These are phyloP conservation scores for Pleurotus giganteus DNA, from an alignment of 768 basidiomycete genomes.

Conservation along the genomic window DNA sequence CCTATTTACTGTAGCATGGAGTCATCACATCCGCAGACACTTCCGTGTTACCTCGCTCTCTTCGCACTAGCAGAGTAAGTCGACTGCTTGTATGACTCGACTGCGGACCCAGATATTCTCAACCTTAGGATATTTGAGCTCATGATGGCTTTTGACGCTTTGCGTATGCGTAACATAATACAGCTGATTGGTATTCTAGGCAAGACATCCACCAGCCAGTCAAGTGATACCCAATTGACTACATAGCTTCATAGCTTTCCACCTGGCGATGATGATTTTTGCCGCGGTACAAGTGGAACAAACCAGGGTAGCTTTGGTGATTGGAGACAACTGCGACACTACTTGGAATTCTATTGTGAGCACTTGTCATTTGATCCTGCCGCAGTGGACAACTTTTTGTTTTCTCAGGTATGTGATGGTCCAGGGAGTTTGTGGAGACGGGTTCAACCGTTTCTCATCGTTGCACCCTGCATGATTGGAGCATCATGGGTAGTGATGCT, in stretches of 20 bases:
- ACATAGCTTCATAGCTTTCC: constrained; percentile 63
- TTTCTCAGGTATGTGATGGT: constrained; percentile 45
- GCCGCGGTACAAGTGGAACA: constrained; percentile 77
- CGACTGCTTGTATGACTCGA: neutral
- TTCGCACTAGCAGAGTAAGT: constrained; percentile 80
- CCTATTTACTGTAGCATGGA: neutral
- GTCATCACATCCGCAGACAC: constrained; percentile 9
- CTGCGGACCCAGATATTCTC: constrained; percentile 7
- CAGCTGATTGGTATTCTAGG: constrained; percentile 74
- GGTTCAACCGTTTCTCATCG: constrained; percentile 68
- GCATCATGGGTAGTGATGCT: constrained; percentile 64
- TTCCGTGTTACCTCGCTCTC: constrained; percentile 62
- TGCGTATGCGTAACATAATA: constrained; percentile 74
- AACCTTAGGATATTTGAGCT: constrained; percentile 70
- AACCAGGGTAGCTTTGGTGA: constrained; percentile 61
- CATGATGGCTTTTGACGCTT: constrained; percentile 80
- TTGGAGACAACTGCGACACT: constrained; percentile 29
- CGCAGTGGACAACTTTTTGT: neutral
- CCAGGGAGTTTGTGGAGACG: constrained; percentile 53
- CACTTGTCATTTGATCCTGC: constrained; percentile 2
- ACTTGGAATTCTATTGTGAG: constrained; percentile 37
- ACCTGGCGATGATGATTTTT: constrained; percentile 69
- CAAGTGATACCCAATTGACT: too few species aligned
- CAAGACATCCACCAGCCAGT: constrained; percentile 31
- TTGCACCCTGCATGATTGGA: constrained; percentile 67